Percentiles rank a stretch among this genome's conserved stretches.
phyloP scores from a whole-genome alignment of 352 stramenopile genomes.

The Phytophthora foliorum region DNA sequence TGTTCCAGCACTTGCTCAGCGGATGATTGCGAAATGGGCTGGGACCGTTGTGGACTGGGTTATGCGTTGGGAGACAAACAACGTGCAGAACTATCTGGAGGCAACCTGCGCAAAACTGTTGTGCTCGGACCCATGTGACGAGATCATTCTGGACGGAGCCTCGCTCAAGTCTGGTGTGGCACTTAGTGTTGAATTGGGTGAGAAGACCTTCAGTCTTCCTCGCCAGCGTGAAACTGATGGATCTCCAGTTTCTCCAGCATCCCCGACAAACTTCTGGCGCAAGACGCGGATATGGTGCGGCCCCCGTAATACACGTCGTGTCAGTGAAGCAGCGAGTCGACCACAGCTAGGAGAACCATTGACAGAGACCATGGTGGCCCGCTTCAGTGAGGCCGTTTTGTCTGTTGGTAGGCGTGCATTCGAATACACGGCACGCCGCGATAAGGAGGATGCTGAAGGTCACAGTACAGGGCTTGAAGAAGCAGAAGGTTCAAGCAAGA shows the following conservation, averaged over 20 bases:
- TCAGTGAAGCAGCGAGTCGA: slow-evolving; percentile 67
- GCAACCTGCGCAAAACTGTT: slow-evolving; percentile 83
- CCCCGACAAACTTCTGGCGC: slow-evolving; percentile 13
- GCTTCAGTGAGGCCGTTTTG: slow-evolving; percentile 74
- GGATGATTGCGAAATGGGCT: slow-evolving; percentile 82
- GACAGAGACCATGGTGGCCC: slow-evolving; percentile 65
- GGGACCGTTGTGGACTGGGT: slow-evolving; percentile 67
- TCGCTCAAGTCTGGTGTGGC: slow-evolving; percentile 88
- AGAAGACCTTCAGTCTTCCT: slow-evolving; percentile 49
- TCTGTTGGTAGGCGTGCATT: slow-evolving; percentile 73
- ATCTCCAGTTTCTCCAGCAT: slow-evolving; percentile 12
- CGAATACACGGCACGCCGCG: slow-evolving; percentile 49
- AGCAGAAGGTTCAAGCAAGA: slow-evolving; percentile 1
- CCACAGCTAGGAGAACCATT: slow-evolving; percentile 64
- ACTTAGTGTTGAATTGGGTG: slow-evolving; percentile 67
- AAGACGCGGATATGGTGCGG: slow-evolving; percentile 22
- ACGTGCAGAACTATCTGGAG: slow-evolving; percentile 76
- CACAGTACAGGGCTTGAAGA: slow-evolving; percentile 16
- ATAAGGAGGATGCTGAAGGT: slow-evolving; percentile 21
- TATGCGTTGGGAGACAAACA: slow-evolving; percentile 88
- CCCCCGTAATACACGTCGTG: slow-evolving; percentile 36
- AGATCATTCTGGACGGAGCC: slow-evolving; percentile 86
- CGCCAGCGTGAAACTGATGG: slow-evolving; percentile 35
- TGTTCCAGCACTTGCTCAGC: slow-evolving; percentile 79
- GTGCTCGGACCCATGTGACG: slow-evolving; percentile 84